Percentiles rank a stretch among this genome's conserved stretches.
Evolutionary conservation across 345 rosid species (phyloP).

Genomic region (Salix caprea): DNA sequence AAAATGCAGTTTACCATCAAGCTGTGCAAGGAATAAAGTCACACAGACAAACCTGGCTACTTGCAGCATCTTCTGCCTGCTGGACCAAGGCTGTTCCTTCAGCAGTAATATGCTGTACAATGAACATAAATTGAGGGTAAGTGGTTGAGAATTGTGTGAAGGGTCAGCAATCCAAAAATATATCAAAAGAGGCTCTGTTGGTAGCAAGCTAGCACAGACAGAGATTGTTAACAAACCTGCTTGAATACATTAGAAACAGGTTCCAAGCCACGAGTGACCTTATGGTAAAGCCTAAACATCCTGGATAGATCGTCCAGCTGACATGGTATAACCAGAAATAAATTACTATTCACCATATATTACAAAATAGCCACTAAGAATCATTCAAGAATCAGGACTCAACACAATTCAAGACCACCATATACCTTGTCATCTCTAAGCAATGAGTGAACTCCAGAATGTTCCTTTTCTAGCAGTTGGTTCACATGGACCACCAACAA

Average conservation of each 20-base stretch:
- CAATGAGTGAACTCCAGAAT: slow-evolving; percentile 85
- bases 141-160: not conserved
- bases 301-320: slow-evolving; percentile 94
- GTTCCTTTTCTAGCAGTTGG: slow-evolving; percentile 79
- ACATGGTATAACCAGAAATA: slow-evolving; percentile 1
- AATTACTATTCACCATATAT: not conserved
- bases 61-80: slow-evolving; percentile 90
- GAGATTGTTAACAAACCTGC: slow-evolving; percentile 50
- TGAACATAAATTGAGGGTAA: not conserved
- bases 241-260: slow-evolving; percentile 80
- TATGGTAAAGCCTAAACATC: slow-evolving; percentile 86
- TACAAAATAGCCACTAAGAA: not conserved
- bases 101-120: slow-evolving; percentile 73
- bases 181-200: not conserved
- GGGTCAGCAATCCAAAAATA: slow-evolving; percentile 1
- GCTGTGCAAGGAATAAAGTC: not conserved
- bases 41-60: slow-evolving; percentile 47
- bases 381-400: not conserved
- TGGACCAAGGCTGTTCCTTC: slow-evolving; percentile 84
- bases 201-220: slow-evolving; percentile 14
- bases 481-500: slow-evolving; percentile 58
- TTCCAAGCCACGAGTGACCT: slow-evolving; percentile 69
- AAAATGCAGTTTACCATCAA: not conserved
- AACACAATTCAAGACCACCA: not conserved
- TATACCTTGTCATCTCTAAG: slow-evolving; percentile 86